Percentiles rank a stretch among this genome's conserved stretches.
Conservation (phyloP, 371 early-diverging fungal genomes). For the Choanephora cucurbitarum region DNA sequence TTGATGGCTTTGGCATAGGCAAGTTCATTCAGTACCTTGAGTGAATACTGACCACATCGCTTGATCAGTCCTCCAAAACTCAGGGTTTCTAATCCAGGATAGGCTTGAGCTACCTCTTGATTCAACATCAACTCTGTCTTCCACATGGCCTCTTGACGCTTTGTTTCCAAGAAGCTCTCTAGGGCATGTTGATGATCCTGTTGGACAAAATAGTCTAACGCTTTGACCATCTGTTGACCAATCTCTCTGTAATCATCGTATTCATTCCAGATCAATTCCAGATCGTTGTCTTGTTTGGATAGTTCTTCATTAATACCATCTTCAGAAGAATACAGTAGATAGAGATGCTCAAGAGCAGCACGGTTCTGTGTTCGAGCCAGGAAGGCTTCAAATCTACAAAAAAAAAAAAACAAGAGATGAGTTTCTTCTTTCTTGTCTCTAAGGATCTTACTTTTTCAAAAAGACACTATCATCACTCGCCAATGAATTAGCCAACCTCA, state of each 20-base stretch:
- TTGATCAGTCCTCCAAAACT: constrained; percentile 21
- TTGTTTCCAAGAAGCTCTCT: constrained; percentile 24
- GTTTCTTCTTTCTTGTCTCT: no score
- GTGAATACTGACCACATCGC: constrained; percentile 31
- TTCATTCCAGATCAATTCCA: constrained; percentile 23
- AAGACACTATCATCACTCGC: constrained; percentile 29
- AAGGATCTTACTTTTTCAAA: constrained; percentile 33
- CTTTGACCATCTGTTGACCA: constrained; percentile 18
- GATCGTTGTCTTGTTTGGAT: constrained; percentile 15
- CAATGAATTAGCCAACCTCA: constrained; percentile 1
- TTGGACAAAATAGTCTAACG: constrained; percentile 20
- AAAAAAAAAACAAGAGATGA: no score
- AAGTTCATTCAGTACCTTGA: constrained; percentile 34
- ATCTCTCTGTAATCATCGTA: constrained; percentile 25
- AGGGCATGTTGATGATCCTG: constrained; percentile 23
- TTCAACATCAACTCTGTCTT: constrained; percentile 33
- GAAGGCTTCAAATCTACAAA: constrained; percentile 25
- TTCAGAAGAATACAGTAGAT: constrained; percentile 26
- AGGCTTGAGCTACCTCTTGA: constrained; percentile 14
- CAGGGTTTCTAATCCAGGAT: constrained; percentile 23
- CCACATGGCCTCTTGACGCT: constrained; percentile 37
- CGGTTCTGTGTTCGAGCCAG: constrained; percentile 27
- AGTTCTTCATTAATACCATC: constrained; percentile 17
- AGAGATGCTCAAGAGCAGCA: constrained; percentile 23
- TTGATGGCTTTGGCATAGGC: constrained; percentile 36